A percentile compares a stretch with the other conserved stretches of the same genome.
Conservation (phyloP, 331 rosid genomes). For the Acacia pycnantha region DNA sequence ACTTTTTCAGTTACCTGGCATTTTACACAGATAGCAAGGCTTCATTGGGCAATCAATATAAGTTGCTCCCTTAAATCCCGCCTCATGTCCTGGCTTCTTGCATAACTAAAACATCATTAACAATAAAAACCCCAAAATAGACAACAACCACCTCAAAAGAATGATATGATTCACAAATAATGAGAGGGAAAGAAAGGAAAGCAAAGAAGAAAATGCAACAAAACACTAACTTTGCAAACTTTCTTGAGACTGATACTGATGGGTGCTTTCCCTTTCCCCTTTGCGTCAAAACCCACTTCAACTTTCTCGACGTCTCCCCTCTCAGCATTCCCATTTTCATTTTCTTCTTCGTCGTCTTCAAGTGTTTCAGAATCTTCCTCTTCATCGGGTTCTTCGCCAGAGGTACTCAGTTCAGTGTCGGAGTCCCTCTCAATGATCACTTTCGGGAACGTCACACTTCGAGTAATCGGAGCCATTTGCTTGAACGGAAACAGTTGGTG, state of each 20-base stretch:
- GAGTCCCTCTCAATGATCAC: constrained; percentile 68
- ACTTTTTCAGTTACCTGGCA: constrained; percentile 57
- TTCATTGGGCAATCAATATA: constrained; percentile 98
- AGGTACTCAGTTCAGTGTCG: constrained; percentile 76
- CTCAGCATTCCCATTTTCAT: constrained; percentile 16
- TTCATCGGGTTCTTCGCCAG: constrained; percentile 45
- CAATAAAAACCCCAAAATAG: neutral
- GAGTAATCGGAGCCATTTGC: constrained; percentile 65
- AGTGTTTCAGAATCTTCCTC: constrained; percentile 5
- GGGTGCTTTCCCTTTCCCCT: constrained; percentile 60
- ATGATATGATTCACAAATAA: neutral
- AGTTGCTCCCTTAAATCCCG: constrained; percentile 93
- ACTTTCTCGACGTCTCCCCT: constrained; percentile 21
- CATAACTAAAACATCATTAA: constrained; percentile 58
- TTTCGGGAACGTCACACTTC: constrained; percentile 61
- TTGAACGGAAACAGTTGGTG: neutral
- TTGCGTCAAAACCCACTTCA: constrained; percentile 41
- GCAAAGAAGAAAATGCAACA: neutral
- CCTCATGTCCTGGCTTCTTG: constrained; percentile 91
- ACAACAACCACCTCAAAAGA: neutral
- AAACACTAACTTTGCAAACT: constrained; percentile 71
- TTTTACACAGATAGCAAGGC: constrained; percentile 93
- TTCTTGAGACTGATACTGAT: constrained; percentile 67
- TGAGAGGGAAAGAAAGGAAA: neutral
- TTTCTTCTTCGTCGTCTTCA: constrained; percentile 31